Base-by-base conservation (phyloP, 352 stramenopile species). In the Phytophthora hybrid region DNA sequence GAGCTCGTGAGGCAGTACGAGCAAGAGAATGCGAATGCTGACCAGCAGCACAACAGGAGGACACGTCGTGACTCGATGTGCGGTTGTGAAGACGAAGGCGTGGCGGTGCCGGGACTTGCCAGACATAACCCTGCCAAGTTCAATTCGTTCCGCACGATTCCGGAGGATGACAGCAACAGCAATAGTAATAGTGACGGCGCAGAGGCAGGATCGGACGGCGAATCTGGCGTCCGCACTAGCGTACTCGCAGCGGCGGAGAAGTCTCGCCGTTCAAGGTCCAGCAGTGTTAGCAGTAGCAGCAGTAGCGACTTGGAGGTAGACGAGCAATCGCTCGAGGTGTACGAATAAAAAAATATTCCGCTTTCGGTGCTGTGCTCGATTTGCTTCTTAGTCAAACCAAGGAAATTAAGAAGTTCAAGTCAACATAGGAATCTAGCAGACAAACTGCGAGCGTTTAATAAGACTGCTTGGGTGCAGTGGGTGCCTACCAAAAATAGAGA, bases 51-150 rank as follows among this genome's bases (percentile, higher is more conserved):
- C 41, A 71, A 49, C 18, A 67, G 59, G 56, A 79, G 59, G 52
- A n/a, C 56, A 32, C 71, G 71, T 39, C 74, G 56, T 62, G 66
- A 86, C 55, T 85, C 80, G 11, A 69, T 84, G 51, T 77, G 62
- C 49, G 77, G 70, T 13, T 67, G 71, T 23, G 79, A 86, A n/a
- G 80, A 93, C 47, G 89, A 94, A 74, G 89, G 89, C 39, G 78
- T 93, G 49, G 89, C 89, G 3, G 84, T 96, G 13, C 84, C 85
- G n/a, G 89, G 88, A 14, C 69, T 92, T 31, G 85, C 85, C 3
- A 81, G 86, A 37, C 90, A 88, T 71, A 93, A 87, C 19, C 89
- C 88, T 9, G 89, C 89, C 29, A 93, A 92, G 55, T 96, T 96
- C 56, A 94, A 93, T 61, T 96, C 88, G 59, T 96, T 96, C 66